Evolutionary conservation across 2,329 filamentous ascomycete species (phyloP), one percentile per base, ranked within the genome.

Genomic region (Lasiodiplodia citricola): DNA sequence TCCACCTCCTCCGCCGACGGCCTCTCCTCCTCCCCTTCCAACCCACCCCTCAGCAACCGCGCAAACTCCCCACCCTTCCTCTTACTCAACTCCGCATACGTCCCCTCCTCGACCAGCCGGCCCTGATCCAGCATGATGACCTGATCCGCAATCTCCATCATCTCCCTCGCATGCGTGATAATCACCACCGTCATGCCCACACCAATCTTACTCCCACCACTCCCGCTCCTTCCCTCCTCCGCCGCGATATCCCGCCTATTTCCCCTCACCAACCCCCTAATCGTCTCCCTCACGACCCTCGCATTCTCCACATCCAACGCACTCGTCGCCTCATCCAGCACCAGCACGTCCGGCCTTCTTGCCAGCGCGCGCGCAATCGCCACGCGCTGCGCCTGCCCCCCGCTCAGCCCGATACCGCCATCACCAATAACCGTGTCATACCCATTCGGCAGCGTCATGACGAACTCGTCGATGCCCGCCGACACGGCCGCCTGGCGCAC

Each of bases 271-370:
- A 96, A 79, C 0, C 75, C 75, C 44, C 78, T 78, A 51, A 97
- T 84, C 0, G 90, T 90, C 10, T 86, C 80, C 14, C 91, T 83
- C 3, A 97, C 86, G 1, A 85, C 80, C 2, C 85, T 85, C 0
- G 92, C 90, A 50, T 87, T 90, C 72, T 90, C 87, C 0, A 86
- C 84, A 74, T 97, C 94, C 0, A 98, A 83, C 0, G 91, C 91
- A 31, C 90, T 92, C 0, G 94, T 97, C 0, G 94, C 92, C 80
- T 97, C 94, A 74, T 98, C 95, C 2, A 97, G 81, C 2, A 97
- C 86, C 18, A 97, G 81, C 2, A 97, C 83, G 51, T 86, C 85
- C 0, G 94, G 94, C 16, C 85, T 83, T 0, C 93, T 86, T 0
- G 92, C 86, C 0, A 97, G 82, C 0, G 94, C 93, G 1, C 94